These are phyloP conservation scores for Amanita brunnescens DNA, from an alignment of 768 basidiomycete genomes.

Conservation along the genomic window DNA sequence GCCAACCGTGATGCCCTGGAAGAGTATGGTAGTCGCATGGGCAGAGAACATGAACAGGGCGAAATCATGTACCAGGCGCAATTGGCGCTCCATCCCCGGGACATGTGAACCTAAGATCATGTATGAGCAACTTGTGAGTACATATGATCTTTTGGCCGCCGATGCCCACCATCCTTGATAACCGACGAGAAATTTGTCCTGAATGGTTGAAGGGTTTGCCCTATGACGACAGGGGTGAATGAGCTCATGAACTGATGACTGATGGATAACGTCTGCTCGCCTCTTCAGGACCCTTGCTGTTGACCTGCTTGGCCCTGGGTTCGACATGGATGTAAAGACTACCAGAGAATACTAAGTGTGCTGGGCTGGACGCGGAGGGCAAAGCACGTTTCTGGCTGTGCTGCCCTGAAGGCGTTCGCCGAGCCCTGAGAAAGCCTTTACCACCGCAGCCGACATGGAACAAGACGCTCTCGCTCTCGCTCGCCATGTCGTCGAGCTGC, in stretches of 20 bases:
- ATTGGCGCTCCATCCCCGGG: constrained; percentile 61
- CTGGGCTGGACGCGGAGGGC: not conserved
- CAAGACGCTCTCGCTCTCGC: constrained; percentile 30
- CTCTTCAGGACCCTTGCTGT: constrained; percentile 20
- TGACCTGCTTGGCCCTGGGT: not conserved
- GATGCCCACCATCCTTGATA: constrained; percentile 75
- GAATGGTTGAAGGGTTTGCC: constrained; percentile 68
- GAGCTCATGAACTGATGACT: not conserved
- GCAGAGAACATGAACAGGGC: not conserved
- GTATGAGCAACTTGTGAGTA: not conserved
- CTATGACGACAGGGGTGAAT: constrained; percentile 19
- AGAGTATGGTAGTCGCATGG: not conserved
- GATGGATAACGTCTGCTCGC: constrained; percentile 17
- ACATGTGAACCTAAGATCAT: constrained; percentile 55
- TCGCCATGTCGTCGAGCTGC: constrained; percentile 23
- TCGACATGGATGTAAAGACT: not conserved
- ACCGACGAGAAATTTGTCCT: constrained; percentile 77
- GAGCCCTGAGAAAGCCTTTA: not conserved
- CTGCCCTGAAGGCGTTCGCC: not conserved
- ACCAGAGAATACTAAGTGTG: not conserved
- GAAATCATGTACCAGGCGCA: constrained; percentile 35
- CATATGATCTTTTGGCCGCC: not conserved
- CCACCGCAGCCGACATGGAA: constrained; percentile 26
- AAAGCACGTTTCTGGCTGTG: not conserved
- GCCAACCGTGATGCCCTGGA: constrained; percentile 73